These are phyloP conservation scores for Alternaria postmessia DNA, from an alignment of 2,329 filamentous ascomycete genomes.

Conservation along the genomic window DNA sequence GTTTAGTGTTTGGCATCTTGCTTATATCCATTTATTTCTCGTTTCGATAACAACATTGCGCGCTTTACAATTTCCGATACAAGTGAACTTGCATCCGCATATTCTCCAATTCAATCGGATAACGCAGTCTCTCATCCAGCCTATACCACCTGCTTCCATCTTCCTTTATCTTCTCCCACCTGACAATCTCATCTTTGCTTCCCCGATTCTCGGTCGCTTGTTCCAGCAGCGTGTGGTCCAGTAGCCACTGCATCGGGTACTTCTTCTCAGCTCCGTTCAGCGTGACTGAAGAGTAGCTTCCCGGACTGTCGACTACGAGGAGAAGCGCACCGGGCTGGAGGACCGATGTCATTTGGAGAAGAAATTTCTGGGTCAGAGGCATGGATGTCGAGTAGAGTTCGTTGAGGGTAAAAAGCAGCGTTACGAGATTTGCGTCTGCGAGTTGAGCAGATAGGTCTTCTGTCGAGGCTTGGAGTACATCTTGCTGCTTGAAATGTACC, in stretches of 20 bases:
- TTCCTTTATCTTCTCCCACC: conserved; percentile 78
- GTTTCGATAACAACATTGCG: neutral
- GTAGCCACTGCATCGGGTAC: conserved; percentile 93
- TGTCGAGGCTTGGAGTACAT: conserved; percentile 58
- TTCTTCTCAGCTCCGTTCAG: conserved; percentile 65
- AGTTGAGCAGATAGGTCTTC: conserved; percentile 46
- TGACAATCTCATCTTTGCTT: conserved; percentile 20
- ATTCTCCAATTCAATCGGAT: conserved; percentile 88
- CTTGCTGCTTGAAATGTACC: conserved; percentile 58
- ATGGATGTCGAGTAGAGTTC: conserved; percentile 87
- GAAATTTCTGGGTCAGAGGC: conserved; percentile 72
- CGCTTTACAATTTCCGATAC: conserved; percentile 58
- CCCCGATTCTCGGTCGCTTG: conserved; percentile 20
- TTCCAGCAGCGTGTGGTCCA: conserved; percentile 79
- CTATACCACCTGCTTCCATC: conserved; percentile 89
- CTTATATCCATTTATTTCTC: neutral
- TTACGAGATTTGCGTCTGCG: conserved; percentile 64
- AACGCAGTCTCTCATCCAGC: conserved; percentile 67
- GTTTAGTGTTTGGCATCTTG: too few relatives aligned
- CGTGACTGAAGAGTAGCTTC: conserved; percentile 85
- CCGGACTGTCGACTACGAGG: conserved; percentile 90
- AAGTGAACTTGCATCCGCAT: conserved; percentile 95
- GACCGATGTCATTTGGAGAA: conserved; percentile 61
- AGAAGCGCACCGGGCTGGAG: conserved; percentile 70
- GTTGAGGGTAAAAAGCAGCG: conserved; percentile 92